Evolutionary conservation across 2,329 filamentous ascomycete species (phyloP), one percentile per base, ranked within the genome.

Genomic region (Penicillium sp.): DNA sequence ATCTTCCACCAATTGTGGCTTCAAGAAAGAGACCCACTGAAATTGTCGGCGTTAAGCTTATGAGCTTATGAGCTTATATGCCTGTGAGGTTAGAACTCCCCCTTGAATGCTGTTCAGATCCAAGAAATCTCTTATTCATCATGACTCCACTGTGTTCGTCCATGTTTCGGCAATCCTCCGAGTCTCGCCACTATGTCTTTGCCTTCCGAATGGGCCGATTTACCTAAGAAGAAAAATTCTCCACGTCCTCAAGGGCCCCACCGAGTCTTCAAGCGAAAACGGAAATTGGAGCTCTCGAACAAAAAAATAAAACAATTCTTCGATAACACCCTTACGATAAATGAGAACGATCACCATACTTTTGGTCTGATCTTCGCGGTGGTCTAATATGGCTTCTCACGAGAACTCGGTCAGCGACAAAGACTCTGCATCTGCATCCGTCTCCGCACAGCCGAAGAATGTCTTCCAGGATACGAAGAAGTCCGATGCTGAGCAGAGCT

Each of bases 211-310:
- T 45, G 18, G 10, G 11, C 9, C 16, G 31, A 29, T 39, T 52
- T 64, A 64, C 62, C 55, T 63, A 63, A 64, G 42, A 63, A 57
- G 40, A 59, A 51, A 55, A 52, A 32, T 13, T 45, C 51, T 59
- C 57, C 55, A 51, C 58, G 47, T 39, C 47, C 8, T 47, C 32
- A 32, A 48, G 52, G 47, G 40, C 55, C 55, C 32, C 55, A 39
- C 57, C 42, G 47, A 39, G 38, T 13, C 24, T 24, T 38, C 57
- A 52, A 57, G 43, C 52, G 60, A 61, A 61, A 57, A 49, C 52
- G 58, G 55, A 56, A 58, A 49, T 45, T 47, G 24, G 24, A 27
- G 24, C 24, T 27, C 24, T 27, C 24, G 5, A 27, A 27, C 5
- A 8, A 27, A 27, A 27, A 27, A 27, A 27, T n/a, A 27, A 27